Conservation (phyloP, 129 eudicot species). For the Centella asiatica region DNA sequence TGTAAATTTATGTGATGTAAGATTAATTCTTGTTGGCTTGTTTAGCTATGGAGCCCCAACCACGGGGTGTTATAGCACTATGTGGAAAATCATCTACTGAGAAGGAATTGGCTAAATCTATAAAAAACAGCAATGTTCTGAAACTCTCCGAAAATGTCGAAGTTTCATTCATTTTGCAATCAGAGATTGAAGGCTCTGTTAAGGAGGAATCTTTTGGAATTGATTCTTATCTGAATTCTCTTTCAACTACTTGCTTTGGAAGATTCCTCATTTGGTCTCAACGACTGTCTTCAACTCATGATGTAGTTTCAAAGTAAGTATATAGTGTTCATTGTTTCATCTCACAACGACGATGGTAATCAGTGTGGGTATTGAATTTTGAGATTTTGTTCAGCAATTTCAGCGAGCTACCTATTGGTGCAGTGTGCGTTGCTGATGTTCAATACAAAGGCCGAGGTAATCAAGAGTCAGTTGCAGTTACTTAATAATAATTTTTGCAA, state of each 20-base stretch:
- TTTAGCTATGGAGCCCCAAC: constrained; percentile 45
- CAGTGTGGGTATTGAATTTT: constrained; percentile 11
- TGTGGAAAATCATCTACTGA: constrained; percentile 60
- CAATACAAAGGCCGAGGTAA: constrained; percentile 93
- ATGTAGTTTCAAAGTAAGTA: constrained; percentile 71
- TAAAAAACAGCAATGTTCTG: constrained; percentile 35
- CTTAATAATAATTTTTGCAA: background rate
- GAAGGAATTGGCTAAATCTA: constrained; percentile 36
- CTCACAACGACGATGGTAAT: constrained; percentile 6
- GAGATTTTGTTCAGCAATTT: constrained; percentile 50
- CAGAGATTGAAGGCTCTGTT: constrained; percentile 24
- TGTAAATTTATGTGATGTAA: no score
- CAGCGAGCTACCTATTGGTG: constrained; percentile 64
- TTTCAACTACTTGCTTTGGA: constrained; percentile 53
- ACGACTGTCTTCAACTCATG: constrained; percentile 72
- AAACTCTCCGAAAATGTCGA: constrained; percentile 48
- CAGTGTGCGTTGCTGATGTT: constrained; percentile 82
- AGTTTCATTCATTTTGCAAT: constrained; percentile 27
- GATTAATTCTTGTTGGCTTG: constrained; percentile 1
- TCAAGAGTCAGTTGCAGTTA: background rate
- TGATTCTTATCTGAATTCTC: constrained; percentile 39
- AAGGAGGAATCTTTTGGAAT: constrained; percentile 29
- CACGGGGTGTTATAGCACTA: constrained; percentile 34
- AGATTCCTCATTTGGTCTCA: constrained; percentile 77
- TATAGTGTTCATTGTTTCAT: background rate